Base-by-base conservation (phyloP, 768 basidiomycete species). In the Guyanaporus albipodus region DNA sequence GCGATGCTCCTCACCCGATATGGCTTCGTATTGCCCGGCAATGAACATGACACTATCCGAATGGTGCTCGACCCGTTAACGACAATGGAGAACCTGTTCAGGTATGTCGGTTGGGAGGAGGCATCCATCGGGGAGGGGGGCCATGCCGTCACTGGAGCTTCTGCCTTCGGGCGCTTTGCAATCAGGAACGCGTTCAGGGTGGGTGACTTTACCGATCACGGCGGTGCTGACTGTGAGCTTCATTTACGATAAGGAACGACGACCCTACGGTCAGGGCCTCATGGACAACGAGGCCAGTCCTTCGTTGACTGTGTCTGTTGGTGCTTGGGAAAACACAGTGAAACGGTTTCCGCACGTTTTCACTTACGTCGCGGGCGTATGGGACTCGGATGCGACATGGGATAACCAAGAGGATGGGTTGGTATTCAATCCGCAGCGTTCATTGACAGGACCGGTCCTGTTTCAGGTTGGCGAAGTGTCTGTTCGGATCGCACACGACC, bases 1-100 rank as follows among this genome's bases (percentile, higher is more conserved):
- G 78, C 85, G 2, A 68, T 80, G 55, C 73, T 91, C 12, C 69
- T 89, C 41, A 71, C 69, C 14, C 79, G 76, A 51, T 90, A 90
- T 62, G 88, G 88, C 0, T 91, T 91, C 59, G 61, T 72, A 22
- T 72, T 90, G n/a, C 82, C 88, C 37, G 79, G 73, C 19, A 89
- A 89, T 60, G 84, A 83, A 38, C 71, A 78, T 50, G 86, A 89
- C 56, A 59, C 67, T n/a, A 56, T 85, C 19, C 67, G 50, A 19
- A 44, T 70, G 61, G 61, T 64, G 34, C 46, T 49, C 10, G 59
- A 61, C 42, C 59, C 60, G 31, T 44, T 49, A 38, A 44, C 48
- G 43, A 47, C 55, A 23, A 49, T 42, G 44, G 50, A 19, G 23
- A 41, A 42, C 31, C 52, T 48, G 14, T 46, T 61, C 24, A 22